phyloP scores from a whole-genome alignment of 75 land plant species.

The Azolla pinnata region DNA sequence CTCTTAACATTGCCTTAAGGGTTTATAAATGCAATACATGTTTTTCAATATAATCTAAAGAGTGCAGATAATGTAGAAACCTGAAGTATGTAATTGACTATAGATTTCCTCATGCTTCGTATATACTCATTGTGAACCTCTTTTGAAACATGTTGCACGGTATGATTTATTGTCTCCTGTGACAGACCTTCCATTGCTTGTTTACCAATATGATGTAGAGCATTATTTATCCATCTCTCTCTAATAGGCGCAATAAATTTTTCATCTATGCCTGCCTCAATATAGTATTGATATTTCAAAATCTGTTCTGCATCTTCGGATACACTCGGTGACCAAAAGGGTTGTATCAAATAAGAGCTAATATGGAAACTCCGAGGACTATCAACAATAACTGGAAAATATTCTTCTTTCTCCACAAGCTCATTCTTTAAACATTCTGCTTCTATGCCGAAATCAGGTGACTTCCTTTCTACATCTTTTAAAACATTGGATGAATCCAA shows the following conservation, averaged over 20 bases:
- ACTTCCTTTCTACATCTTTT: no score
- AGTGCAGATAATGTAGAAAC: conserved; percentile 7
- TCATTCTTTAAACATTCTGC: background rate
- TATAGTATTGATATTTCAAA: conserved; percentile 25
- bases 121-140: conserved; percentile 25
- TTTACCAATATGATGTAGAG: conserved; percentile 14
- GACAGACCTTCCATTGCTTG: conserved; percentile 11
- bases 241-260: conserved; percentile 23
- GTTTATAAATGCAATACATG: no score
- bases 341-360: background rate
- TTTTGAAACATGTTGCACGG: conserved; percentile 15
- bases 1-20: no score
- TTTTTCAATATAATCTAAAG: background rate
- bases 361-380: conserved; percentile 1
- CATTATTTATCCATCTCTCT: conserved; percentile 18
- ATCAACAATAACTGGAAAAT: conserved; percentile 4
- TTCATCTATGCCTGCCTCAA: conserved; percentile 21
- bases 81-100: conserved; percentile 25
- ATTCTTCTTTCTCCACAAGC: background rate
- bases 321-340: background rate
- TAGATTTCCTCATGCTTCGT: conserved; percentile 30
- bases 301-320: conserved; percentile 15
- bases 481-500: background rate
- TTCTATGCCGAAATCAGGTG: background rate
- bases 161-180: conserved; percentile 8